Evolutionary conservation across 805 yeast species (phyloP), one percentile per base, ranked within the genome.

Genomic region (Priceomyces carsonii): DNA sequence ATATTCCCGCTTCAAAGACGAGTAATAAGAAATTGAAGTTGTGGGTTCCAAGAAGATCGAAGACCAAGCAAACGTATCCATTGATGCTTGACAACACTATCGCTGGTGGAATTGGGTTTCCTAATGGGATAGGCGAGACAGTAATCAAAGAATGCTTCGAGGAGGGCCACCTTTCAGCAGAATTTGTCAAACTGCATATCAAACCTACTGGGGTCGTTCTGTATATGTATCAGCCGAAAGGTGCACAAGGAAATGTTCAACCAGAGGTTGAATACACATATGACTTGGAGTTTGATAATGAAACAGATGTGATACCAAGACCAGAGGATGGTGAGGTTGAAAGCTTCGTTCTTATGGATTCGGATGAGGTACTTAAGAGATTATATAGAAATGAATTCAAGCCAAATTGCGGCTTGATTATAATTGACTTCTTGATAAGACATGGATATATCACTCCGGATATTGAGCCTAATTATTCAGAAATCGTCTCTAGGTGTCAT

Each of bases 61-160:
- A 66, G 4, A 71, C 79, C 2, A 93, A 93, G 57, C 82, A 82
- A 12, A 93, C 99, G 0, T 91, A 78, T 63, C 98, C 99, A 0
- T 84, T 85, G 0, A 83, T 79, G 85, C 71, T 90, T 24, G 99
- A 93, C 57, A 91, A 90, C 57, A 88, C 95, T 1, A 85, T 93
- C 5, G 99, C 96, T 0, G 99, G 99, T 1, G 99, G 99, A 0
- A 51, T 93, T 3, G 96, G 95, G 0, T 71, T 82, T 55, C 96
- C 95, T 0, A 68, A 77, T 45, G 87, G 89, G 0, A 64, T 80
- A 2, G 62, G 68, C 51, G 95, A 87, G 29, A 91, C 97, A 0
- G 78, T 82, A 3, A 46, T 85, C 13, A 93, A 93, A 54, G 99
- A 93, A 56, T 79, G 95, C 50, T 70, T 68, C 40, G 99, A 93